A percentile compares a stretch with the other conserved stretches of the same genome.
Evolutionary conservation across 352 stramenopile species (phyloP).

Genomic region (Globisporangium cylindrosporum): DNA sequence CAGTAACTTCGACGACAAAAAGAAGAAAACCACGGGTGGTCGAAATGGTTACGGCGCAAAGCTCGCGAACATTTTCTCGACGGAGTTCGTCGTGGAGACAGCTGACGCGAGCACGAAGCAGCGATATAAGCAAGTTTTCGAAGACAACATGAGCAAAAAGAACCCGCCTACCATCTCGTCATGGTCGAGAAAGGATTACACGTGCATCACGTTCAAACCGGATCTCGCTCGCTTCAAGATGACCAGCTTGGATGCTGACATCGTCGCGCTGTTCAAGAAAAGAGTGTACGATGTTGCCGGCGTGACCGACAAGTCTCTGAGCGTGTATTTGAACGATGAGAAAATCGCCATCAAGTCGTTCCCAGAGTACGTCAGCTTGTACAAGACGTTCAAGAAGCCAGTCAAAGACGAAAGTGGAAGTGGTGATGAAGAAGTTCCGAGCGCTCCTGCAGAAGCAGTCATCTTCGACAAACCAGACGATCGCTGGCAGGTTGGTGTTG

Average conservation of each 20-base stretch:
- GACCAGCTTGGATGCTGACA: slow-evolving; percentile 89
- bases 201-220: slow-evolving; percentile 95
- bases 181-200: slow-evolving; percentile 90
- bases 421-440: slow-evolving; percentile 7
- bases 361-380: slow-evolving; percentile 93
- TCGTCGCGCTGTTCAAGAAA: slow-evolving; percentile 95
- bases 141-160: slow-evolving; percentile 94
- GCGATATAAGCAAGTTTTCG: slow-evolving; percentile 91
- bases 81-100: slow-evolving; percentile 98
- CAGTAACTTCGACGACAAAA: slow-evolving; percentile 98
- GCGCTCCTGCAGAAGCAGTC: slow-evolving; percentile 31
- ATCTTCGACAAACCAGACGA: slow-evolving; percentile 93
- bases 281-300: slow-evolving; percentile 96
- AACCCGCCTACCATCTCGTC: slow-evolving; percentile 84
- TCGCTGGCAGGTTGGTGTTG: slow-evolving; percentile 94
- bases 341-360: slow-evolving; percentile 93
- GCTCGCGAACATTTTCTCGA: slow-evolving; percentile 99
- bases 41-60: slow-evolving; percentile 98
- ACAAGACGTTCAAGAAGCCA: slow-evolving; percentile 47
- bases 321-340: slow-evolving; percentile 94
- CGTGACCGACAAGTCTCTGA: slow-evolving; percentile 89
- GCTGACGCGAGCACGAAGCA: slow-evolving; percentile 91
- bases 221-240: slow-evolving; percentile 95
- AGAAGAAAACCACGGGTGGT: slow-evolving; percentile 94
- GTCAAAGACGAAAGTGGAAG: slow-evolving; percentile 11